Evolutionary conservation across 2,329 filamentous ascomycete species (phyloP).

Genomic region (Podosphaera fusca): DNA sequence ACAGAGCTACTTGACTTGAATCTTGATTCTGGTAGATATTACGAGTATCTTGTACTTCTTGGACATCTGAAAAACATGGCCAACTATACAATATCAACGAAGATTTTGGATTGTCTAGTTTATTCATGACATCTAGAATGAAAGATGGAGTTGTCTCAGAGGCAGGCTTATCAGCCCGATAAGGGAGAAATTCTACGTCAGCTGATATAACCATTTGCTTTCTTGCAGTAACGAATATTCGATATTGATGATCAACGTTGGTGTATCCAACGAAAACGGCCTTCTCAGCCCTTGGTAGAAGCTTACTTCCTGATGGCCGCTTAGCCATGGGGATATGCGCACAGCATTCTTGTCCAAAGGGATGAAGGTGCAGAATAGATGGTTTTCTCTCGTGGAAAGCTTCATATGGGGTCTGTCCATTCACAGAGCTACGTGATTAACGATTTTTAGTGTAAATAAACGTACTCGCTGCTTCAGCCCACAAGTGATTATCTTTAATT

Average conservation of each 20-base stretch:
- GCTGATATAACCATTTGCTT: background rate
- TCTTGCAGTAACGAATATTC: too few relatives aligned
- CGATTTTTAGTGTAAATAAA: background rate
- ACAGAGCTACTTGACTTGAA: background rate
- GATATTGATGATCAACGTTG: too few relatives aligned
- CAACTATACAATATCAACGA: background rate
- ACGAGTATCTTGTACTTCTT: background rate
- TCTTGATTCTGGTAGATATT: background rate
- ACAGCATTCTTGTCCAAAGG: background rate
- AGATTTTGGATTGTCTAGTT: background rate
- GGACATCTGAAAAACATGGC: background rate
- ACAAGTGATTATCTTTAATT: background rate
- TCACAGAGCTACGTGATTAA: slow-evolving; percentile 1
- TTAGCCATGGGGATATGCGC: too few relatives aligned
- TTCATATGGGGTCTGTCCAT: too few relatives aligned
- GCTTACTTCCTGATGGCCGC: too few relatives aligned
- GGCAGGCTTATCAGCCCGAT: background rate
- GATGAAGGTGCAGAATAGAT: background rate
- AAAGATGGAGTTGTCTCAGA: background rate
- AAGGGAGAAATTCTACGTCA: background rate
- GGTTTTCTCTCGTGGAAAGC: background rate
- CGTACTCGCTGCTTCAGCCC: background rate
- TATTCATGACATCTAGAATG: background rate
- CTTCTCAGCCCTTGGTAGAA: too few relatives aligned
- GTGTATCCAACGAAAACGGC: too few relatives aligned